phyloP scores from a whole-genome alignment of 768 basidiomycete species.

The Leccinum boreale region DNA sequence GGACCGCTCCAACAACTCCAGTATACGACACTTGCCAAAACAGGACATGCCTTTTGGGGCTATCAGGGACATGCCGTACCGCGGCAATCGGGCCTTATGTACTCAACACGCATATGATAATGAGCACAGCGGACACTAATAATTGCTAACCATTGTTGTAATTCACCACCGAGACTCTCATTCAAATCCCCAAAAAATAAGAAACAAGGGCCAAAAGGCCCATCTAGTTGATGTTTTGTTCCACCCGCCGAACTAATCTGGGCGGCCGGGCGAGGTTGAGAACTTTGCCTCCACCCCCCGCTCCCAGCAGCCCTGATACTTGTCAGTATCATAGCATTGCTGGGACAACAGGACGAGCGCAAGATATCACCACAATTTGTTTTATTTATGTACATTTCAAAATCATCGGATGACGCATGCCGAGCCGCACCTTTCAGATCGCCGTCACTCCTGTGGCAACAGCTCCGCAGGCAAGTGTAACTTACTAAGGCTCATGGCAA shows the following conservation, averaged over 20 bases:
- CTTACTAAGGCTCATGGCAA: neutral
- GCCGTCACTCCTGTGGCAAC: constrained; percentile 1
- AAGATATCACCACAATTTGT: constrained; percentile 6
- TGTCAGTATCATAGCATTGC: neutral
- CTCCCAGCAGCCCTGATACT: constrained; percentile 1
- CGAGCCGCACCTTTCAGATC: constrained; percentile 3
- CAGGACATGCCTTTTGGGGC: constrained; percentile 26
- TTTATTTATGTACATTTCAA: constrained; percentile 12
- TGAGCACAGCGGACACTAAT: constrained; percentile 5
- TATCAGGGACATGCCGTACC: constrained; percentile 26
- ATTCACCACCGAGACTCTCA: neutral
- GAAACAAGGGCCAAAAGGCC: neutral
- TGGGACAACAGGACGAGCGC: constrained; percentile 1
- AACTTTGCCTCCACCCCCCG: neutral
- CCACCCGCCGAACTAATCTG: neutral
- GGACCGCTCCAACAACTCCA: neutral
- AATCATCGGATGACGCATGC: constrained; percentile 4
- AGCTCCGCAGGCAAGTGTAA: constrained; percentile 1
- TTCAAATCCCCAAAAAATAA: neutral
- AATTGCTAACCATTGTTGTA: neutral
- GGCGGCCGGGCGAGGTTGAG: neutral
- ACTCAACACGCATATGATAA: constrained; percentile 8
- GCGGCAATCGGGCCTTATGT: constrained; percentile 31
- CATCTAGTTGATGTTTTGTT: neutral
- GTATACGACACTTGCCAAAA: constrained; percentile 18